These are phyloP conservation scores for Naematelia encephala DNA, from an alignment of 768 basidiomycete genomes.

Conservation along the genomic window DNA sequence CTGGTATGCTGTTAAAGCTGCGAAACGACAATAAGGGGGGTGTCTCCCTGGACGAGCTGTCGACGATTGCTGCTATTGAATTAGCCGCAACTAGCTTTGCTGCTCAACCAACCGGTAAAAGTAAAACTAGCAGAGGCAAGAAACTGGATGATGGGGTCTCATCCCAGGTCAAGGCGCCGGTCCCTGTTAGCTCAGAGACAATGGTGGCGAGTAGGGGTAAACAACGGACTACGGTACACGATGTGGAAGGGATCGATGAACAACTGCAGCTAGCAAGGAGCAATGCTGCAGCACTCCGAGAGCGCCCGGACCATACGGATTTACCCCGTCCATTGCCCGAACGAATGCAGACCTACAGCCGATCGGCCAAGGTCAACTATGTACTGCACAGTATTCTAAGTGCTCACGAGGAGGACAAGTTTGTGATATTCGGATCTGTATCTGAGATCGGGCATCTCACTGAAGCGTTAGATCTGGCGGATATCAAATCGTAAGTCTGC, in stretches of 20 bases:
- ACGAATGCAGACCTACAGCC: conserved; percentile 1
- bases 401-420: conserved; percentile 18
- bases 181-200: neutral
- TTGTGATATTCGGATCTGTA: conserved; percentile 21
- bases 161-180: neutral
- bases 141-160: neutral
- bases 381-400: conserved; percentile 8
- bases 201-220: conserved; percentile 1
- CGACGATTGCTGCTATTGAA: neutral
- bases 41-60: conserved; percentile 9
- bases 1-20: conserved; percentile 14
- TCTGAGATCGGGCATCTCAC: conserved; percentile 23
- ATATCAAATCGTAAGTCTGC: conserved; percentile 21
- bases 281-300: conserved; percentile 15
- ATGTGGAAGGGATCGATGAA: conserved; percentile 14
- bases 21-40: conserved; percentile 21
- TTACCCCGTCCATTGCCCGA: conserved; percentile 6
- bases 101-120: neutral
- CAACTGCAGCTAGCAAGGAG: conserved; percentile 18
- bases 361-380: conserved; percentile 21
- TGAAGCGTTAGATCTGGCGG: conserved; percentile 19
- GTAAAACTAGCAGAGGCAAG: neutral
- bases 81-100: neutral
- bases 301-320: neutral
- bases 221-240: neutral